Base-by-base conservation (phyloP, 2,329 filamentous ascomycete species). In the Stachybotrys chartarum region DNA sequence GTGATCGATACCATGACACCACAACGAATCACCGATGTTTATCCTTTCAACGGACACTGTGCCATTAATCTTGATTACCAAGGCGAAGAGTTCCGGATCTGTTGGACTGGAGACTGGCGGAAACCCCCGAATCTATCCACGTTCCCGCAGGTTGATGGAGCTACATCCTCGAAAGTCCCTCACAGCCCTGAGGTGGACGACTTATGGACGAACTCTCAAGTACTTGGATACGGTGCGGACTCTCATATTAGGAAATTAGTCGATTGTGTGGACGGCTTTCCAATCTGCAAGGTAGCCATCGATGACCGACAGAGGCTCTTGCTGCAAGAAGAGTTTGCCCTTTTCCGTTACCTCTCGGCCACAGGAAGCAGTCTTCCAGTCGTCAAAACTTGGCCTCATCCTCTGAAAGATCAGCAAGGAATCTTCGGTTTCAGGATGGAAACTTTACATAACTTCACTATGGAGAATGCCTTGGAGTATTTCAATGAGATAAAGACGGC, bases 391-490 rank as follows among this genome's bases (percentile, higher is more conserved):
- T 24, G 17, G 12, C n/a, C n/a, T 17, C 30, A 44, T 6, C 54
- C 50, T 4, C 45, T 48, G n/a, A 10, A 50, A 30, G 54, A 55
- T 17, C 42, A 49, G 31, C 14, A 53, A 6, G 54, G 50, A 6
- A 53, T 55, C 39, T 55, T 55, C 32, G 54, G 54, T 11, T 55
- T 44, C 32, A 44, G 30, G n/a, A 55, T 55, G 54, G 54, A 55
- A 16, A 44, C 30, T 31, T 31, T 55, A 7, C 30, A 17, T 10
- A 16, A 17, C 32, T 52, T 55, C n/a, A 16, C 12, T 16, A 18
- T 52, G 8, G 45, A 50, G 42, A 48, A 53, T 3, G 39, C 46
- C 14, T 18, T 17, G 18, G 42, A 24, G 7, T 24, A 50, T 35
- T 42, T 42, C 31, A 24, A 47, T 31, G 54, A 53, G 39, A 17